A percentile compares a stretch with the other conserved stretches of the same genome.
phyloP scores from a whole-genome alignment of 2,329 filamentous ascomycete genomes.

The Incumbomyces delicatus region DNA sequence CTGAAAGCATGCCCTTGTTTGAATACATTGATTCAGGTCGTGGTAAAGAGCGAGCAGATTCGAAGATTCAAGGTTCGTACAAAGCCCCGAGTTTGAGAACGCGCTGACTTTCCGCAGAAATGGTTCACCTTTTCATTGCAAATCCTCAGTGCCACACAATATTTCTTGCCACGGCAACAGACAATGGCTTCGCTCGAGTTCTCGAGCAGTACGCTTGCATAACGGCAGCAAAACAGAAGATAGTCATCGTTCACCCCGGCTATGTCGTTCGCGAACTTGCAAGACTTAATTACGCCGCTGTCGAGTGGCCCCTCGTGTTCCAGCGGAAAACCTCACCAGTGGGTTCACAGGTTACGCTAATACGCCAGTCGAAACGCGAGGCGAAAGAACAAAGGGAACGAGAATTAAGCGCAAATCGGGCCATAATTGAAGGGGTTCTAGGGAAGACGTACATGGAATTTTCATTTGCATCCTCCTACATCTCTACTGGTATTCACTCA shows the following conservation, averaged over 20 bases:
- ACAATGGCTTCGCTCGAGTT: slow-evolving; percentile 19
- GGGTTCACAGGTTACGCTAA: not conserved
- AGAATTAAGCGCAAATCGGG: not conserved
- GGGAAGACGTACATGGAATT: not conserved
- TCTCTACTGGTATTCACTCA: not conserved
- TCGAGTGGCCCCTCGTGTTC: slow-evolving; percentile 8
- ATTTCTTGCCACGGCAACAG: slow-evolving; percentile 17
- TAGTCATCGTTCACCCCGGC: slow-evolving; percentile 16
- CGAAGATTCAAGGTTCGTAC: slow-evolving; percentile 18
- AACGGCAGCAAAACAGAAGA: slow-evolving; percentile 12
- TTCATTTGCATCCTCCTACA: not conserved
- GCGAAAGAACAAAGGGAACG: not conserved
- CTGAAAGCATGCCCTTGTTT: slow-evolving; percentile 17
- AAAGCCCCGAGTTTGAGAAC: not conserved
- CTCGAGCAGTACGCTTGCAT: slow-evolving; percentile 18
- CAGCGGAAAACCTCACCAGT: not conserved
- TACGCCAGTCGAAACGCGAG: not conserved
- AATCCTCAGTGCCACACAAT: slow-evolving; percentile 18
- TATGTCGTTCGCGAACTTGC: slow-evolving; percentile 12
- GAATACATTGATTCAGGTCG: slow-evolving; percentile 18
- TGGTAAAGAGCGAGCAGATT: slow-evolving; percentile 19
- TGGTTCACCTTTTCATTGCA: slow-evolving; percentile 17
- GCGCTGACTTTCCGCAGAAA: slow-evolving; percentile 10
- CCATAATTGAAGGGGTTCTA: not conserved
- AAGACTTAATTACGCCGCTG: not conserved